phyloP scores from a whole-genome alignment of 2,329 filamentous ascomycete species.

The Helminthosporium solani region DNA sequence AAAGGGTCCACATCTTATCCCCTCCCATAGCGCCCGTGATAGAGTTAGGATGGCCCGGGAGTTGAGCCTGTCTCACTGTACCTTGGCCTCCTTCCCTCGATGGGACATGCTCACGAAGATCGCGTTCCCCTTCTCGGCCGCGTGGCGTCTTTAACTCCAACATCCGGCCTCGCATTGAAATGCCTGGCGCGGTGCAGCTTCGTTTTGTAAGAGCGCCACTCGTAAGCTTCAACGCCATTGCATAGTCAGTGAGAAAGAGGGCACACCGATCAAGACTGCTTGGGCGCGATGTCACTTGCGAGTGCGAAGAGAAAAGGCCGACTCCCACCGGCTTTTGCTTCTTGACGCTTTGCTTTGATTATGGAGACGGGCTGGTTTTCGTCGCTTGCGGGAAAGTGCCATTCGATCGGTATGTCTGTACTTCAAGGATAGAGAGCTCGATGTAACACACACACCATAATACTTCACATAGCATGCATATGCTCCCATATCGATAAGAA shows the following conservation, averaged over 20 bases:
- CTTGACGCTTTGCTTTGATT: background rate
- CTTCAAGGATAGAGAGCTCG: background rate
- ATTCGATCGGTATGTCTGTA: background rate
- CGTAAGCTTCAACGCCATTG: background rate
- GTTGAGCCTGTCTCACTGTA: constrained; percentile 18
- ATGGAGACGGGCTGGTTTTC: background rate
- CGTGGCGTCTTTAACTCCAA: constrained; percentile 18
- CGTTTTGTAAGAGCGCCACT: no score
- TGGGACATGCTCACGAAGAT: constrained; percentile 15
- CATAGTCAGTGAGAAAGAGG: background rate
- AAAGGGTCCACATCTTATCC: constrained; percentile 1
- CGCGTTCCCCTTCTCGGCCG: constrained; percentile 15
- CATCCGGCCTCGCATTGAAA: constrained; percentile 7
- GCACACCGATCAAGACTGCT: constrained; percentile 2
- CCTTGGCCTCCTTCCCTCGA: constrained; percentile 14
- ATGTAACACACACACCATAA: background rate
- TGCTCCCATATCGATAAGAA: background rate
- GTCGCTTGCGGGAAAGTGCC: background rate
- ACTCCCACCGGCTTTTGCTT: background rate
- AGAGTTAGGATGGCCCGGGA: constrained; percentile 1
- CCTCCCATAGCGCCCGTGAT: background rate
- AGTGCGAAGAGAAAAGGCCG: background rate
- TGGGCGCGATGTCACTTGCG: background rate
- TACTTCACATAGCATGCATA: background rate
- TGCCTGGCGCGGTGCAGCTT: background rate